Evolutionary conservation across 2,329 filamentous ascomycete genomes (phyloP), one percentile per base, ranked within the genome.

Genomic region (Delphinella strobiligena): DNA sequence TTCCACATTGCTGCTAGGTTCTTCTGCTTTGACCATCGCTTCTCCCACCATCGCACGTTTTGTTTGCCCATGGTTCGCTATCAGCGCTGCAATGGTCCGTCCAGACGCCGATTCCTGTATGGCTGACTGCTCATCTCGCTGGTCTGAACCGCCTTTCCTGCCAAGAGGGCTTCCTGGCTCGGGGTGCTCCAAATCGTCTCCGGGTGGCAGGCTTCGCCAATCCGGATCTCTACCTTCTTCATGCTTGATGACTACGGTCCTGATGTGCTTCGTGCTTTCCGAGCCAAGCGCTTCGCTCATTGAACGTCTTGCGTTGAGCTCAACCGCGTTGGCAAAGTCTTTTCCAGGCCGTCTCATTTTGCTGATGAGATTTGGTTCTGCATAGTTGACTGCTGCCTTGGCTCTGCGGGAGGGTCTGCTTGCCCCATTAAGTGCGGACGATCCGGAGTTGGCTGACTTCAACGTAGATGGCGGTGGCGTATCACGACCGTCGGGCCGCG

Each of bases 291-390:
- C 19, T 17, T 19, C 34, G 24, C 31, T 42, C 31, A 35, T 38
- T 10, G 27, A 37, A 24, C 35, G 15, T 34, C 40, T 12, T 12
- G 31, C 36, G 12, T 38, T 34, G 0, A 14, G 22, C 5, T 33
- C 47, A 4, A 70, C 58, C 2, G 67, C 67, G 47, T 69, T 65
- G 2, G 62, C 61, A 38, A 68, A 51, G 37, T 66, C 58, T 45
- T 67, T 66, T 36, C 57, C 58, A 1, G 66, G 64, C 18, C 67
- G 59, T 15, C 67, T 57, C 66, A 71, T 69, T 48, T 71, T 71
- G 12, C 59, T 61, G 34, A 57, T 56, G 12, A 70, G 52, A 36
- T 58, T 67, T 2, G 67, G 67, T 45, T 69, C 66, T 10, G 67
- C 65, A 44, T 69, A 69, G 51, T 62, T 68, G 36, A 69, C 65